Percentiles rank a stretch among this genome's conserved stretches.
Conservation (phyloP, 164 flowering plant species). For the Litsea cubeba region DNA sequence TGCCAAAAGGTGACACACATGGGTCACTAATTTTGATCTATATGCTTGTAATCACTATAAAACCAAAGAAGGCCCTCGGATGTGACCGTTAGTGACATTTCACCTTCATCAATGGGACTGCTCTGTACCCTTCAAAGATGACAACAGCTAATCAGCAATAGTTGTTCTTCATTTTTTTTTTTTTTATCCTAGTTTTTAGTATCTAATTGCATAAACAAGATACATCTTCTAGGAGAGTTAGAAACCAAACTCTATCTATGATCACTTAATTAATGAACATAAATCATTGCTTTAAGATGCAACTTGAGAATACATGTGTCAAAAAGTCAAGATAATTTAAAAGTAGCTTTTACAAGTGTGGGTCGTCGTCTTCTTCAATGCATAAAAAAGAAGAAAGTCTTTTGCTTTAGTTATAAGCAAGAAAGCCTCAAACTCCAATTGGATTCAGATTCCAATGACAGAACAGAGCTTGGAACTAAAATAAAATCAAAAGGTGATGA, state of each 20-base stretch:
- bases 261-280: not conserved
- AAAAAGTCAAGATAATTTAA: not conserved
- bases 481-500: not conserved
- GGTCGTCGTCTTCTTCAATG: conserved; percentile 1
- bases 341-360: not conserved
- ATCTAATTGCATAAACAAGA: not conserved
- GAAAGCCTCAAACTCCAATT: conserved; percentile 1
- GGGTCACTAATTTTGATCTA: too few relatives aligned
- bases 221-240: too few relatives aligned
- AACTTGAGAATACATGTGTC: not conserved
- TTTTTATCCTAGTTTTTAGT: not conserved
- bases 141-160: not conserved
- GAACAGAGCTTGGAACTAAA: conserved; percentile 27
- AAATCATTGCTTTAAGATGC: conserved; percentile 1
- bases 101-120: not conserved
- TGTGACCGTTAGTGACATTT: not conserved
- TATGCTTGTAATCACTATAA: too few relatives aligned
- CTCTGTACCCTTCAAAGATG: not conserved
- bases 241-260: not conserved
- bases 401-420: conserved; percentile 10
- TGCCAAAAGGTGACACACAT: too few relatives aligned
- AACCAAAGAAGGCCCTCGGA: not conserved
- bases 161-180: not conserved
- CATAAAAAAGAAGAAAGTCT: not conserved
- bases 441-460: conserved; percentile 35